phyloP scores from a whole-genome alignment of 2,329 filamentous ascomycete genomes.

The Hortaea werneckii region DNA sequence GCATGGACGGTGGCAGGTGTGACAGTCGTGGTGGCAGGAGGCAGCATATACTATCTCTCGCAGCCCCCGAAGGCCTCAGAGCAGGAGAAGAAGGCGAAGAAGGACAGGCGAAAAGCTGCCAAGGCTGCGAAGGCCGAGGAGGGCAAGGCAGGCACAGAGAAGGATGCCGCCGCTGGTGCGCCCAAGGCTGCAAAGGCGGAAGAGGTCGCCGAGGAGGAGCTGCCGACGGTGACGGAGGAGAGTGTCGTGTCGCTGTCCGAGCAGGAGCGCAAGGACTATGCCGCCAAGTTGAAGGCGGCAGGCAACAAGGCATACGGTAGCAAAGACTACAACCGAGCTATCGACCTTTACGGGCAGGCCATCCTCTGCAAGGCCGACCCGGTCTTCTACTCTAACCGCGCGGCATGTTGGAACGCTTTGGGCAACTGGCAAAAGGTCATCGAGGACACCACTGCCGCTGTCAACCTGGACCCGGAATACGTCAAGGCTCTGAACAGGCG shows the following conservation, averaged over 20 bases:
- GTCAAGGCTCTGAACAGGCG: conserved; percentile 95
- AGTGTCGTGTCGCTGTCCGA: conserved; percentile 34
- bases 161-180: neutral
- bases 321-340: conserved; percentile 89
- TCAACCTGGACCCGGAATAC: conserved; percentile 89
- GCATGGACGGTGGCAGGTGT: conserved; percentile 96
- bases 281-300: conserved; percentile 83
- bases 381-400: conserved; percentile 97
- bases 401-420: conserved; percentile 91
- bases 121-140: conserved; percentile 45
- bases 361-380: conserved; percentile 96
- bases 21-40: conserved; percentile 82
- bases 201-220: conserved; percentile 32
- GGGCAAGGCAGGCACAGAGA: conserved; percentile 15
- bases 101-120: conserved; percentile 80
- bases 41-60: conserved; percentile 81
- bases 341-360: conserved; percentile 89
- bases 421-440: conserved; percentile 92
- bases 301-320: conserved; percentile 94
- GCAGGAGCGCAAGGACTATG: conserved; percentile 73
- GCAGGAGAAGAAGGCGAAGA: conserved; percentile 71
- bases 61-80: conserved; percentile 19
- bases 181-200: conserved; percentile 25
- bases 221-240: conserved; percentile 40
- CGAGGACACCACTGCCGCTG: conserved; percentile 89